Base-by-base conservation (phyloP, 23 red algal species). In the Cyanidioschyzon merolae region DNA sequence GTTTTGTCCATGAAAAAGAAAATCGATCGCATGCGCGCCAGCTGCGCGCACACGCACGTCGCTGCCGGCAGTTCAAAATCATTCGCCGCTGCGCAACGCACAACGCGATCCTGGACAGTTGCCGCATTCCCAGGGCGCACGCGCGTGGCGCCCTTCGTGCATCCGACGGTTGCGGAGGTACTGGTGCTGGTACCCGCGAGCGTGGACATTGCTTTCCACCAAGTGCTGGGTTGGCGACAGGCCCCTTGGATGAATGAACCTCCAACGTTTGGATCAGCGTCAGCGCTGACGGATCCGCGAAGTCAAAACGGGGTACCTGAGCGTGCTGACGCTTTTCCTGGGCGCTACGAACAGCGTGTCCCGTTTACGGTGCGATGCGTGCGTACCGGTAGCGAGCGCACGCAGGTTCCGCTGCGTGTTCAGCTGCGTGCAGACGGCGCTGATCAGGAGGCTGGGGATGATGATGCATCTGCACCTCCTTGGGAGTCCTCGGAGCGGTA, bases 321-420 rank as follows among this genome's bases (percentile, higher is more conserved):
- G 21, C 45, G 45, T 7, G 7, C 21, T 7, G 45, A 54, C 21
- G 12, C 45, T 21, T 54, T 7, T 7, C 7, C 12, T 54, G 45
- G 21, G 12, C 63, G n/a, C n/a, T 71, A 71, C 29, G 63, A 25
- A 35, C n/a, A 32, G 12, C 29, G 63, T 35, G 63, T 71, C 7
- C 63, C 63, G 29, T 7, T 71, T 7, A 71, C 63, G 63, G 63
- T 71, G 63, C 63, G 63, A 25, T 32, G 32, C 63, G 63, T 71
- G n/a, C 63, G 29, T 7, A 71, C 63, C 16, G 63, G 63, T 3
- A 71, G n/a, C n/a, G 63, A 71, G 32, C 63, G 63, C n/a, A 27
- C 21, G 32, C n/a, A 25, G 16, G 63, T 35, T 7, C 32, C 63
- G 63, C 63, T 71, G 29, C 30, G 21, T 32, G 63, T 71, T 7